Conservation (phyloP, 2,329 filamentous ascomycete genomes). For the Penicillium griseofulvum region DNA sequence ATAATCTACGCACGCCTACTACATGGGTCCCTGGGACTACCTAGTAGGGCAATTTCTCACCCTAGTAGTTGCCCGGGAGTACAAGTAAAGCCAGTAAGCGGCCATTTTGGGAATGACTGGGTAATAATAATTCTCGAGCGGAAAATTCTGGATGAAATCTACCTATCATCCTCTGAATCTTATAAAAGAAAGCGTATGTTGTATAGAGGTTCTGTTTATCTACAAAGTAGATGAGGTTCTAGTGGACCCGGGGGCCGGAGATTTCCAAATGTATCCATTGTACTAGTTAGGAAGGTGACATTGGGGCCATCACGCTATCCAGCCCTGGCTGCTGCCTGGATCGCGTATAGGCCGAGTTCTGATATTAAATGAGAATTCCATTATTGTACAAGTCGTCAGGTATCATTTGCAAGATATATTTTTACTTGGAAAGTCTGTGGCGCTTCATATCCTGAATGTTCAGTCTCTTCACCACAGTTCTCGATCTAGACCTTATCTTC, state of each 20-base stretch:
- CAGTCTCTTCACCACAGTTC: conserved; percentile 25
- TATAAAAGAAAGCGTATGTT: background rate
- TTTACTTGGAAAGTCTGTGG: conserved; percentile 17
- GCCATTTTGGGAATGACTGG: background rate
- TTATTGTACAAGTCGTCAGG: conserved; percentile 7
- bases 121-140: background rate
- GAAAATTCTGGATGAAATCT: background rate
- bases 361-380: background rate
- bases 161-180: background rate
- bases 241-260: background rate
- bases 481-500: conserved; percentile 33
- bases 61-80: background rate
- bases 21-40: too few species aligned
- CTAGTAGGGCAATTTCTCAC: background rate
- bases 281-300: background rate
- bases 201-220: background rate
- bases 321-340: background rate
- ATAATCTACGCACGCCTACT: too few species aligned
- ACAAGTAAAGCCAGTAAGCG: background rate
- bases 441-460: conserved; percentile 26
- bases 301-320: background rate
- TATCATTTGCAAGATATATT: conserved; percentile 11
- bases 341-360: background rate
- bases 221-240: background rate
- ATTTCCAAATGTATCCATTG: background rate